Evolutionary conservation across 208 protist genomes (phyloP).

Genomic region (Leishmania braziliensis): DNA sequence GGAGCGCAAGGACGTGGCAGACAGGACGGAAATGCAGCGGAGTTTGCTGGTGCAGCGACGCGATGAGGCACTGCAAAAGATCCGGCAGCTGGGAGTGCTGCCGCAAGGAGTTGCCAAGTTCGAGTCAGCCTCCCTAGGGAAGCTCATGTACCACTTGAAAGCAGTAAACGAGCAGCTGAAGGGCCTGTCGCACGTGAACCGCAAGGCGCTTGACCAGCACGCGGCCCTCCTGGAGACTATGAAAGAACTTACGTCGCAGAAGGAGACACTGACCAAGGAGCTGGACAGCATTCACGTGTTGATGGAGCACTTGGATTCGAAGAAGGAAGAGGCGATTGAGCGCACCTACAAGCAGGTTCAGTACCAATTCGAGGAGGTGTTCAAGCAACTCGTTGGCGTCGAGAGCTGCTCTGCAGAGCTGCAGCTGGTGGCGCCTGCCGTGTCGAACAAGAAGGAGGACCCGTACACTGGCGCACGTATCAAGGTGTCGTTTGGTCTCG

Average conservation of each 20-base stretch:
- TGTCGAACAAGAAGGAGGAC: slow-evolving; percentile 48
- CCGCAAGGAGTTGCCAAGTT: slow-evolving; percentile 50
- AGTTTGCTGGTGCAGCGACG: slow-evolving; percentile 71
- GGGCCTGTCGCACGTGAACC: slow-evolving; percentile 96
- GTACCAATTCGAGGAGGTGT: slow-evolving; percentile 97
- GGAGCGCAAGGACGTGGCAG: slow-evolving; percentile 63
- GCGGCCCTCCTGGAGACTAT: slow-evolving; percentile 85
- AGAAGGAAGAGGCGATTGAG: slow-evolving; percentile 98
- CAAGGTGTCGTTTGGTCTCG: slow-evolving; percentile 90
- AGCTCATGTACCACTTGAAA: slow-evolving; percentile 85
- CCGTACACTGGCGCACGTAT: slow-evolving; percentile 93
- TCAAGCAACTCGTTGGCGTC: slow-evolving; percentile 94
- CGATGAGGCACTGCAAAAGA: slow-evolving; percentile 90
- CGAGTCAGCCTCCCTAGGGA: slow-evolving; percentile 51
- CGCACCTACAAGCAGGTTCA: slow-evolving; percentile 98
- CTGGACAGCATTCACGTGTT: slow-evolving; percentile 92
- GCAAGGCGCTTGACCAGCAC: slow-evolving; percentile 99
- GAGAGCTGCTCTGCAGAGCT: slow-evolving; percentile 89
- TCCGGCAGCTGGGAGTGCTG: slow-evolving; percentile 92
- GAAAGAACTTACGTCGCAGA: slow-evolving; percentile 82
- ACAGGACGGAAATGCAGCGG: slow-evolving; percentile 63
- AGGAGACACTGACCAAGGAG: slow-evolving; percentile 81
- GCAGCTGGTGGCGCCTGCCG: slow-evolving; percentile 49
- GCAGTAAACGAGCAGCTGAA: slow-evolving; percentile 84
- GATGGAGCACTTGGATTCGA: slow-evolving; percentile 95